Evolutionary conservation across 495 filamentous ascomycete species (phyloP).

Genomic region (Symbiotaphrina buchneri): DNA sequence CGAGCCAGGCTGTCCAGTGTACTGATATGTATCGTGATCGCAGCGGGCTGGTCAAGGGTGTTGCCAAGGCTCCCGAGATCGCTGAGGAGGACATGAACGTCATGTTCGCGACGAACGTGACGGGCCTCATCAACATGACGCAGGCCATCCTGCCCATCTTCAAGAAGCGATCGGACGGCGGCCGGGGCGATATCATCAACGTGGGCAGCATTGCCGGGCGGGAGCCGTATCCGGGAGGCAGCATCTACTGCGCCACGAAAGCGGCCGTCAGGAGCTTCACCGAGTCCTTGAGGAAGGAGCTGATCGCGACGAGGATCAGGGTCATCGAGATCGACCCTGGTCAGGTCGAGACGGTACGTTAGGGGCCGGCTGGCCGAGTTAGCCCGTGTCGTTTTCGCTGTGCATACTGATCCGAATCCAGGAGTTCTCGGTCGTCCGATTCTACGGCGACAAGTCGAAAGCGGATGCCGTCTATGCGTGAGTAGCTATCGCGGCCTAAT

Average conservation of each 20-base stretch:
- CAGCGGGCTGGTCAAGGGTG: conserved; percentile 70
- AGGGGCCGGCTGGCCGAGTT: conserved; percentile 1
- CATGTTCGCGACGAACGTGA: conserved; percentile 90
- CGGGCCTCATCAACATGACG: conserved; percentile 89
- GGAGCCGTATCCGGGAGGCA: conserved; percentile 72
- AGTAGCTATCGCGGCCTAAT: too few species aligned
- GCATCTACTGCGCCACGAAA: conserved; percentile 95
- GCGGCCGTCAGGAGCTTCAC: conserved; percentile 82
- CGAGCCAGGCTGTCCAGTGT: neutral
- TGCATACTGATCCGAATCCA: conserved; percentile 9
- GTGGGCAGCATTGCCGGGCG: conserved; percentile 89
- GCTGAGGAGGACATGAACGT: conserved; percentile 56
- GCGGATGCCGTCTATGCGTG: conserved; percentile 92
- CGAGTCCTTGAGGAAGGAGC: conserved; percentile 69
- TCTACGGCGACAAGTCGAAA: conserved; percentile 79
- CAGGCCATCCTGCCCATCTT: conserved; percentile 76
- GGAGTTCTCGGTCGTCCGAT: conserved; percentile 90
- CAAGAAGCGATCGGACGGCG: conserved; percentile 56
- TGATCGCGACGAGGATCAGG: conserved; percentile 66
- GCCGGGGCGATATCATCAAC: conserved; percentile 86
- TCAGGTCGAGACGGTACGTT: conserved; percentile 73
- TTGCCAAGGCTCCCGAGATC: conserved; percentile 73
- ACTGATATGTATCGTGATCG: conserved; percentile 1
- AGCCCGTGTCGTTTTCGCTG: neutral
- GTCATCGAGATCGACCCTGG: conserved; percentile 89